Evolutionary conservation across 257 asterid genomes (phyloP).

Genomic region (Ilex asprella): DNA sequence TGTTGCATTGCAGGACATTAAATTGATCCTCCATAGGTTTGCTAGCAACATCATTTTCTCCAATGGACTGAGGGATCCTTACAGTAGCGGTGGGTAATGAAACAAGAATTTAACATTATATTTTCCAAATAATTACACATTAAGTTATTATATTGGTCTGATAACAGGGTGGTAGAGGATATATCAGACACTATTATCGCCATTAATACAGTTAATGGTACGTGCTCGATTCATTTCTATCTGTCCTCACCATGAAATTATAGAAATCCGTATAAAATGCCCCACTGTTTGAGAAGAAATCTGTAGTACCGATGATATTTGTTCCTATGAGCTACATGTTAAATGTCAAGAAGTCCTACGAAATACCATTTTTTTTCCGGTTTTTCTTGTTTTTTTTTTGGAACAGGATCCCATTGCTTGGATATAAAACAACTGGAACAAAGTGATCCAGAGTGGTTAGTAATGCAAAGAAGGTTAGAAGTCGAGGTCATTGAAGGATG

Average conservation of each 20-base stretch:
- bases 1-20: conserved; percentile 32
- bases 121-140: too few species aligned
- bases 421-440: conserved; percentile 28
- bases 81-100: conserved; percentile 39
- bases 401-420: conserved; percentile 58
- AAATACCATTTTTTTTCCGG: too few species aligned
- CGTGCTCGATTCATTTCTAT: neutral
- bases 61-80: conserved; percentile 44
- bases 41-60: conserved; percentile 48
- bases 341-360: too few species aligned
- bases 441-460: conserved; percentile 57
- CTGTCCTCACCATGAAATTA: too few species aligned
- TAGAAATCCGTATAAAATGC: too few species aligned
- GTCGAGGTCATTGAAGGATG: conserved; percentile 21
- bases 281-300: too few species aligned
- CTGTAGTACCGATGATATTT: too few species aligned
- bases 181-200: conserved; percentile 43
- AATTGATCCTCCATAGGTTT: conserved; percentile 27
- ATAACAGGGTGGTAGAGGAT: conserved; percentile 36
- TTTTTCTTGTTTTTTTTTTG: neutral
- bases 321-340: too few species aligned
- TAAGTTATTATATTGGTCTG: neutral
- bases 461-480: conserved; percentile 41
- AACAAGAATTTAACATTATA: too few species aligned
- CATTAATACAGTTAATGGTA: conserved; percentile 44